A percentile compares a stretch with the other conserved stretches of the same genome.
phyloP scores from a whole-genome alignment of 1,284 basidiomycete genomes.

The Veloboletus limbatus region DNA sequence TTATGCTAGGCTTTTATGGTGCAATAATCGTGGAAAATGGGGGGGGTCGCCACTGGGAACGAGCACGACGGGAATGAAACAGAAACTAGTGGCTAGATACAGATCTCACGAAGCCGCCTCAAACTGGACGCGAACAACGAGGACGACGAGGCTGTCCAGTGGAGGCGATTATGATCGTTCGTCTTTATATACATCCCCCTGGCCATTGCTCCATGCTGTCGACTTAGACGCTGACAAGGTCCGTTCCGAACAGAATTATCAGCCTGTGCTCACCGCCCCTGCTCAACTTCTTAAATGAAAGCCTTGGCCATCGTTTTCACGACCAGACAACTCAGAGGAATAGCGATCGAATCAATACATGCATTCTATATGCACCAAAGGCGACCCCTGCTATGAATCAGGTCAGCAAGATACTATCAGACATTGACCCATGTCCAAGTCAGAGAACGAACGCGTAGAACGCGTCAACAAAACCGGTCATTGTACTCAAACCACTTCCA shows the following conservation, averaged over 20 bases:
- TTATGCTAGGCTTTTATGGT: slow-evolving; percentile 21
- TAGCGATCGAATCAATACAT: too few relatives aligned
- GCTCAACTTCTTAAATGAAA: too few relatives aligned
- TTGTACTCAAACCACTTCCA: slow-evolving; percentile 27
- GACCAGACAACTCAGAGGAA: too few relatives aligned
- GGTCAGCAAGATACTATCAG: slow-evolving; percentile 7
- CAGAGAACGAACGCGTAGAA: slow-evolving; percentile 19
- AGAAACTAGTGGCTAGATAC: too few relatives aligned
- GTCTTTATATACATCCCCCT: not conserved
- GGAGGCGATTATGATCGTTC: not conserved
- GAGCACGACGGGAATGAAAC: too few relatives aligned
- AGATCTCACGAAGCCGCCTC: too few relatives aligned
- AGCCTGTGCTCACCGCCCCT: too few relatives aligned
- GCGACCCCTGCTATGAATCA: not conserved
- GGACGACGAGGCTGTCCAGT: not conserved
- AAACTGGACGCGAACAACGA: too few relatives aligned
- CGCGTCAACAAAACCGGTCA: slow-evolving; percentile 18
- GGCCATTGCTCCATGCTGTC: too few relatives aligned
- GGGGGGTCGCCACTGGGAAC: not conserved
- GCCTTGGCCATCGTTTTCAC: too few relatives aligned
- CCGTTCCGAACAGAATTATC: not conserved
- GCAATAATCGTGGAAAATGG: slow-evolving; percentile 24
- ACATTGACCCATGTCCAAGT: slow-evolving; percentile 1
- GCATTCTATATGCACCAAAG: not conserved
- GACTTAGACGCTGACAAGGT: not conserved